Conservation (phyloP, 768 basidiomycete species). For the Termitomyces sp. region DNA sequence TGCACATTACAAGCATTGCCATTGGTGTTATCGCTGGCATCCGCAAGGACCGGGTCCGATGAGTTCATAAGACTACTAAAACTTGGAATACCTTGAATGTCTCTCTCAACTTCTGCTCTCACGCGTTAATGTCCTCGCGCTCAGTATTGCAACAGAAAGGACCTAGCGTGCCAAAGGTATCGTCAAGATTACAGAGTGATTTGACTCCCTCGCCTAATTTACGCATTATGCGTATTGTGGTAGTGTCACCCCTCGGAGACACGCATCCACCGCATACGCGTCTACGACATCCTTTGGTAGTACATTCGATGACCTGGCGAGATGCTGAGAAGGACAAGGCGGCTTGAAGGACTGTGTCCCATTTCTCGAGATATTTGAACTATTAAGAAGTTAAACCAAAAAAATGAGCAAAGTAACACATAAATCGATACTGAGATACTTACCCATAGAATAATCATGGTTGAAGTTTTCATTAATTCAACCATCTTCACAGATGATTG, state of each 20-base stretch:
- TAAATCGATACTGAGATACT: too few species aligned
- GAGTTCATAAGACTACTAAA: not conserved
- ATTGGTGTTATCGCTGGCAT: too few species aligned
- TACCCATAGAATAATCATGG: too few species aligned
- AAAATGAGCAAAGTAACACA: not conserved
- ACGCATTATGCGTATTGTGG: not conserved
- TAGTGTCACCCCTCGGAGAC: too few species aligned
- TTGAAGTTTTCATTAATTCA: too few species aligned
- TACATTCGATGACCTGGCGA: too few species aligned
- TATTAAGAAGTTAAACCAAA: not conserved
- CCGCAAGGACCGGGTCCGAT: not conserved
- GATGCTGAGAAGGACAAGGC: not conserved
- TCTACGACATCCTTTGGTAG: too few species aligned
- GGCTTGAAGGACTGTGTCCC: not conserved
- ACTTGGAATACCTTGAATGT: not conserved
- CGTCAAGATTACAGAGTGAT: not conserved
- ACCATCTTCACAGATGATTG: too few species aligned
- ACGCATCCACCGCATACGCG: too few species aligned
- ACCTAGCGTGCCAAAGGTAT: not conserved
- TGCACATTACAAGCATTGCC: too few species aligned
- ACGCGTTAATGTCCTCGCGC: not conserved
- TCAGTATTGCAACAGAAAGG: not conserved
- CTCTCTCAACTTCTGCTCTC: not conserved
- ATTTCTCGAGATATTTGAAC: conserved; percentile 1
- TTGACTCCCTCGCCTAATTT: conserved; percentile 1